A percentile compares a stretch with the other conserved stretches of the same genome.
Conservation (phyloP, 2,329 filamentous ascomycete species). For the Meredithiella fracta region DNA sequence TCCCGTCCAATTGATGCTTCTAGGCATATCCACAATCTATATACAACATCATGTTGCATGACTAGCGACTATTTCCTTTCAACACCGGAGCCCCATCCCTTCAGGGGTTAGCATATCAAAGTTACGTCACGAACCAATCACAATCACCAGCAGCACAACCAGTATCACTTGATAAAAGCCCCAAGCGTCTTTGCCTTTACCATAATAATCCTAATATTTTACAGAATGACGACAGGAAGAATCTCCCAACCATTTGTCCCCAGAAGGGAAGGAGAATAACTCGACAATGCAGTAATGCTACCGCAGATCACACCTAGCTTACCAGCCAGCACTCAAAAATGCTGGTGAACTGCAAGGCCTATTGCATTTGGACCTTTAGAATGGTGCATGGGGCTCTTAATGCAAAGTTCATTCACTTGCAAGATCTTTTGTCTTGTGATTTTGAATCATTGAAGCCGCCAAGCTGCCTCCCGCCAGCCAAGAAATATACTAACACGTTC, state of each 20-base stretch:
- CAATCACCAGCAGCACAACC: neutral
- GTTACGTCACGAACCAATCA: neutral
- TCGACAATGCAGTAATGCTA: neutral
- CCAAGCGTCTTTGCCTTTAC: neutral
- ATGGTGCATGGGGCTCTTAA: neutral
- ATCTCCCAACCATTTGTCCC: neutral
- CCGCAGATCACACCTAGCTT: neutral
- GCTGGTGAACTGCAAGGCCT: neutral
- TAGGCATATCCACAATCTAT: no score
- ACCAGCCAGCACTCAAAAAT: neutral
- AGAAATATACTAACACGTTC: neutral
- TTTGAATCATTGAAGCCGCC: neutral
- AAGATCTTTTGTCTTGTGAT: neutral
- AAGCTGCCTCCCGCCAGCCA: neutral
- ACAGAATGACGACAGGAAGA: neutral
- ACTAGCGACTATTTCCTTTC: no score
- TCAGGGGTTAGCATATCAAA: no score
- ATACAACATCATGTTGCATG: no score
- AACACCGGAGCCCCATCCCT: no score
- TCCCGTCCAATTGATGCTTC: no score
- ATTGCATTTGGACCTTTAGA: neutral
- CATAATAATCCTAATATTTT: neutral
- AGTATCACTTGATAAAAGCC: neutral
- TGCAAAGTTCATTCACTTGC: neutral
- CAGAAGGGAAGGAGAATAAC: conserved; percentile 5